Evolutionary conservation across 2,329 filamentous ascomycete species (phyloP).

Genomic region (Westerdykella sp.): DNA sequence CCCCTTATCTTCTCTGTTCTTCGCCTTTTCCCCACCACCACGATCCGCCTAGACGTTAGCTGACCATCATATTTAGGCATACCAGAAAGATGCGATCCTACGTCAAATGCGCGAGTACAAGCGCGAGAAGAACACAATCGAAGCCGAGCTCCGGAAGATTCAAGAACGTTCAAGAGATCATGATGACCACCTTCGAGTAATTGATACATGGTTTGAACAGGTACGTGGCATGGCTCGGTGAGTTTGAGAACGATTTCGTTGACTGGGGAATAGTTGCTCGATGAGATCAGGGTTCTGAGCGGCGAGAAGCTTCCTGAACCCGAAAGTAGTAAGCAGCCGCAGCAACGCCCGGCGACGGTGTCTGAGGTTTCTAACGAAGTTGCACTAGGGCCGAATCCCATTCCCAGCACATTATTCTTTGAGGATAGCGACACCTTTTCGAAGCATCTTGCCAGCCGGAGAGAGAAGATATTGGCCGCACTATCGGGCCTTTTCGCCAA

Average conservation of each 20-base stretch:
- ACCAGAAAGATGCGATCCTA: conserved; percentile 92
- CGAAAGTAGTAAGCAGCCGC: no score
- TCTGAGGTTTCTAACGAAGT: no score
- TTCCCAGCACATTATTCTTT: conserved; percentile 52
- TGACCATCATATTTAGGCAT: conserved; percentile 54
- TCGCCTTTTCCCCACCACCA: conserved; percentile 10
- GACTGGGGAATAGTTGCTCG: conserved; percentile 38
- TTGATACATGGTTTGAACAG: conserved; percentile 93
- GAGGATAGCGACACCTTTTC: conserved; percentile 60
- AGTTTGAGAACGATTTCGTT: conserved; percentile 10
- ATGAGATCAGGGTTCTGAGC: conserved; percentile 43
- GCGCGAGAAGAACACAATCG: conserved; percentile 75
- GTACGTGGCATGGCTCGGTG: conserved; percentile 46
- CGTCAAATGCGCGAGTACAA: conserved; percentile 98
- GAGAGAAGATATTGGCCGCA: conserved; percentile 67
- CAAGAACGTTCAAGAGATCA: conserved; percentile 73
- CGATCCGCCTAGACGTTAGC: conserved; percentile 22
- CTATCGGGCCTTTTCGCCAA: conserved; percentile 61
- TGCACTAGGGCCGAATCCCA: conserved; percentile 26
- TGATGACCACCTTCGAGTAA: conserved; percentile 83
- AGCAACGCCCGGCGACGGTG: not conserved
- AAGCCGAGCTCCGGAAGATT: conserved; percentile 73
- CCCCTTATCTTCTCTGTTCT: conserved; percentile 10
- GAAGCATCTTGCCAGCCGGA: conserved; percentile 70
- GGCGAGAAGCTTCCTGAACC: conserved; percentile 27